phyloP scores from a whole-genome alignment of 2,329 filamentous ascomycete genomes.

The Talaromyces sp. region DNA sequence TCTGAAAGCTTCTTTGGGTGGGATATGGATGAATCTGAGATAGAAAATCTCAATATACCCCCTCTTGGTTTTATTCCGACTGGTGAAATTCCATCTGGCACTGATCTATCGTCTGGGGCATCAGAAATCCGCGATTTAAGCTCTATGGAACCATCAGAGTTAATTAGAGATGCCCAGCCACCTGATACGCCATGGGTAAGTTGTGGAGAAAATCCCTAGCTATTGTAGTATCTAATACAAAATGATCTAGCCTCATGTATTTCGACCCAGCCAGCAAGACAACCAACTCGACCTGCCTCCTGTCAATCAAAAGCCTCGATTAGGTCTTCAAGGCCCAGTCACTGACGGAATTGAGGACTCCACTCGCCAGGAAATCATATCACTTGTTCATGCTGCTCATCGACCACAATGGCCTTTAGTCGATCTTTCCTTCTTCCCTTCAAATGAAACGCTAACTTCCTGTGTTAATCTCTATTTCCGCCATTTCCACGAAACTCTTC shows the following conservation, averaged over 20 bases:
- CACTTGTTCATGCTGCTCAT: slow-evolving; percentile 9
- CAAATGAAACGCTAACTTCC: slow-evolving; percentile 10
- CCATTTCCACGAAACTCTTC: slow-evolving; percentile 13
- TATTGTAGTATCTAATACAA: neutral
- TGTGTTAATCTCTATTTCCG: slow-evolving; percentile 14
- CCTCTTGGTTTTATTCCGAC: slow-evolving; percentile 9
- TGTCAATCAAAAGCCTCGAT: slow-evolving; percentile 7
- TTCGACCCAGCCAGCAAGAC: slow-evolving; percentile 12
- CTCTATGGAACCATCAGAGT: neutral
- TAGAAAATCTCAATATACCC: slow-evolving; percentile 10
- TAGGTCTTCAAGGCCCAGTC: slow-evolving; percentile 5
- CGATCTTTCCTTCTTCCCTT: slow-evolving; percentile 11
- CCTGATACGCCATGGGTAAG: slow-evolving; percentile 12
- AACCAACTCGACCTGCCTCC: slow-evolving; percentile 10
- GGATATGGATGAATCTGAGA: slow-evolving; percentile 9
- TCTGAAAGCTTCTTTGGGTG: slow-evolving; percentile 13
- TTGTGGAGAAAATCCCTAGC: neutral
- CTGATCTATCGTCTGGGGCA: neutral
- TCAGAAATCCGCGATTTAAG: neutral
- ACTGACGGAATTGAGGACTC: slow-evolving; percentile 9
- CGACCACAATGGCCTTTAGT: slow-evolving; percentile 11
- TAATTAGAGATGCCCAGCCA: slow-evolving; percentile 11
- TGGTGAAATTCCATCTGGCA: neutral
- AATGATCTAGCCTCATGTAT: slow-evolving; percentile 11
- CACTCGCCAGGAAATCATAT: slow-evolving; percentile 10